phyloP scores from a whole-genome alignment of 352 stramenopile genomes.

The Phytopythium aichiense region DNA sequence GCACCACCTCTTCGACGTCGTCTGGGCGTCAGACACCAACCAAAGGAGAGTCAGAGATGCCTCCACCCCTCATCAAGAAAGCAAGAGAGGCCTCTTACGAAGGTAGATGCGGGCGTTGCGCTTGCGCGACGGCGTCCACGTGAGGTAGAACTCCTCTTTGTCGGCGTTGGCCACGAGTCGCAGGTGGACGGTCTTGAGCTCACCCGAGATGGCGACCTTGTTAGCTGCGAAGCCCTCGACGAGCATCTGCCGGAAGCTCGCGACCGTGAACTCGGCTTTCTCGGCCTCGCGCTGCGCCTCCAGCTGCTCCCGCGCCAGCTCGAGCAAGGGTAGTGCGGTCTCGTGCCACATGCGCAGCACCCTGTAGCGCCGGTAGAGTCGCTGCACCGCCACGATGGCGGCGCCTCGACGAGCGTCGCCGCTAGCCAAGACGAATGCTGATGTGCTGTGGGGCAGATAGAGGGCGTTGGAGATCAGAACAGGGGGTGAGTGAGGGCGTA shows the following conservation, averaged over 20 bases:
- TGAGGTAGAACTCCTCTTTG: slow-evolving; percentile 58
- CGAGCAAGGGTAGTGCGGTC: slow-evolving; percentile 29
- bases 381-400: slow-evolving; percentile 22
- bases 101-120: slow-evolving; percentile 52
- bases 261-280: slow-evolving; percentile 42
- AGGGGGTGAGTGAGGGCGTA: too few species aligned
- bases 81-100: slow-evolving; percentile 24
- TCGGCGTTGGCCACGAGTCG: slow-evolving; percentile 39
- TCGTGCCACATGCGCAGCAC: slow-evolving; percentile 37
- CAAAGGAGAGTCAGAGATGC: not conserved
- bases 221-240: slow-evolving; percentile 47
- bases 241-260: slow-evolving; percentile 51
- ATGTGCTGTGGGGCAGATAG: not conserved
- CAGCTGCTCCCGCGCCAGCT: slow-evolving; percentile 31
- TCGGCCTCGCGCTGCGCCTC: slow-evolving; percentile 16
- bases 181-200: slow-evolving; percentile 62
- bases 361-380: slow-evolving; percentile 41
- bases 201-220: slow-evolving; percentile 67
- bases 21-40: slow-evolving; percentile 27
- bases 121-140: slow-evolving; percentile 72
- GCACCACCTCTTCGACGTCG: slow-evolving; percentile 54
- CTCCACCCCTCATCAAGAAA: not conserved
- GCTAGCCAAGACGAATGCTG: slow-evolving; percentile 14
- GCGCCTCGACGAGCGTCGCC: slow-evolving; percentile 6
- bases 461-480: not conserved